Conservation (phyloP, 2,329 filamentous ascomycete species). For the Lasiodiplodia citricola region DNA sequence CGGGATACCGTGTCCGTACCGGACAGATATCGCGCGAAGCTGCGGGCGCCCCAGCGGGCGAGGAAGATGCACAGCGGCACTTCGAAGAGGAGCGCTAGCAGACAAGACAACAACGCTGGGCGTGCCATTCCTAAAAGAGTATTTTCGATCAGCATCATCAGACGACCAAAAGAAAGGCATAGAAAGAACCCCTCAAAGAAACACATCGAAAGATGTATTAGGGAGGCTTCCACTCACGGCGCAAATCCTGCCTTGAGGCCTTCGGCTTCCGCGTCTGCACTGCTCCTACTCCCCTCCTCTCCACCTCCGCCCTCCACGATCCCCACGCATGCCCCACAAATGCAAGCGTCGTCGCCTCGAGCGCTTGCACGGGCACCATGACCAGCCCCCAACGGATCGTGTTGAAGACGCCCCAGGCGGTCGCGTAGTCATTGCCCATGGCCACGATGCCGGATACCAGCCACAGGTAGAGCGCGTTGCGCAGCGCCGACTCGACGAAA, state of each 20-base stretch:
- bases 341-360: slow-evolving; percentile 55
- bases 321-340: background rate
- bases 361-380: slow-evolving; percentile 72
- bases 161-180: background rate
- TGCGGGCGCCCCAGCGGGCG: slow-evolving; percentile 61
- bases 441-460: slow-evolving; percentile 68
- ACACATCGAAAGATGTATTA: background rate
- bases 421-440: slow-evolving; percentile 69
- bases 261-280: background rate
- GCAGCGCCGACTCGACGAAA: slow-evolving; percentile 67
- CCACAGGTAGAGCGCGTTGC: slow-evolving; percentile 75
- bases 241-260: background rate
- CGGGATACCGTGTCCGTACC: slow-evolving; percentile 61
- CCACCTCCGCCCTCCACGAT: background rate
- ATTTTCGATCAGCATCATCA: no score
- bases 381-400: slow-evolving; percentile 76
- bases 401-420: slow-evolving; percentile 75
- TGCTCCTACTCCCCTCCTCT: background rate
- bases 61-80: slow-evolving; percentile 68
- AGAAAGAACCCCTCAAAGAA: background rate
- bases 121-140: no score
- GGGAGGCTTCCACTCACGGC: background rate
- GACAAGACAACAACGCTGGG: slow-evolving; percentile 50
- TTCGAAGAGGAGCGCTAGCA: slow-evolving; percentile 63
- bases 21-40: slow-evolving; percentile 69